These are phyloP conservation scores for Erodium texanum DNA, from an alignment of 441 rosid species.

Conservation along the genomic window DNA sequence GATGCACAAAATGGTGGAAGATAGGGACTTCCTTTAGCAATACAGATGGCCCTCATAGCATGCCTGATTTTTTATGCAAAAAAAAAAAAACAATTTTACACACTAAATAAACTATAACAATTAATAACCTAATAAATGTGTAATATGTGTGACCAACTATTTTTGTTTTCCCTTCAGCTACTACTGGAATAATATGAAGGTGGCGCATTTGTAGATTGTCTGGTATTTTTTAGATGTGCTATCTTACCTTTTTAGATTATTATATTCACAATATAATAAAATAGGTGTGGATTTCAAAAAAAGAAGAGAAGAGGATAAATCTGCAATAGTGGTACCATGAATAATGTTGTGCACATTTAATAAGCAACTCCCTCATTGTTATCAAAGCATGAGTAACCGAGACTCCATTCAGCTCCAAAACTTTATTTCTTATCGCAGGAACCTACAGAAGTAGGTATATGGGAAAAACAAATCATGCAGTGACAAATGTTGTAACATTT, in stretches of 20 bases:
- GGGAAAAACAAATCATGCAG: slow-evolving; percentile 8
- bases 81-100: slow-evolving; percentile 4
- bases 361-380: slow-evolving; percentile 59
- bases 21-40: slow-evolving; percentile 87
- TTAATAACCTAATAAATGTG: slow-evolving; percentile 1
- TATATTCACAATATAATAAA: neutral
- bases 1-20: slow-evolving; percentile 88
- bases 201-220: too few relatives aligned
- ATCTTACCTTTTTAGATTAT: neutral
- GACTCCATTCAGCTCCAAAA: slow-evolving; percentile 90
- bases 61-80: slow-evolving; percentile 41
- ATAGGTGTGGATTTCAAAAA: neutral
- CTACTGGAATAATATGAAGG: too few relatives aligned
- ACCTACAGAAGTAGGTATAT: slow-evolving; percentile 40
- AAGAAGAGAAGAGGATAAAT: slow-evolving; percentile 12
- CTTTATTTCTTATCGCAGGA: slow-evolving; percentile 72
- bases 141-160: neutral
- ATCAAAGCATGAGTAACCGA: slow-evolving; percentile 87
- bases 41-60: slow-evolving; percentile 80
- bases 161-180: slow-evolving; percentile 2
- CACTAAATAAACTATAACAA: neutral
- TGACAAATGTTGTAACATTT: slow-evolving; percentile 7
- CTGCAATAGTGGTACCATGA: slow-evolving; percentile 52
- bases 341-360: slow-evolving; percentile 83
- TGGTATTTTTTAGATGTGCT: neutral